These are phyloP conservation scores for Solanum hybrid DNA, from an alignment of 305 asterid genomes.

Conservation along the genomic window DNA sequence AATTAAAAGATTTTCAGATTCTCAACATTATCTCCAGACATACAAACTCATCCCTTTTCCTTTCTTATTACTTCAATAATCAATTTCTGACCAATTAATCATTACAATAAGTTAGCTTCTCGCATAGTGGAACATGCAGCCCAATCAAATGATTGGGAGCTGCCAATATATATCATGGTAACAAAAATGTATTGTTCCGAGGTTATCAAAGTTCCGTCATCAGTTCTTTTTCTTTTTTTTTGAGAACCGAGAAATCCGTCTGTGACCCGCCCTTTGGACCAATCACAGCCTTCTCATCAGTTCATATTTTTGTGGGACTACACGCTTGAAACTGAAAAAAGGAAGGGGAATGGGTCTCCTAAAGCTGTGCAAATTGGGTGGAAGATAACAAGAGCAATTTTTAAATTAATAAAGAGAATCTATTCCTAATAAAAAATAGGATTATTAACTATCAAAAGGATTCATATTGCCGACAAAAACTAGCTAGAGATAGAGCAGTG, in stretches of 20 bases:
- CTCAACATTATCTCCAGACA: neutral
- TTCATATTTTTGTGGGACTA: neutral
- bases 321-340: neutral
- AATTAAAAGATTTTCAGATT: neutral
- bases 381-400: neutral
- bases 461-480: neutral
- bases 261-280: too few species aligned
- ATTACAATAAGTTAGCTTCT: neutral
- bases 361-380: neutral
- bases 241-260: too few species aligned
- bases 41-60: neutral
- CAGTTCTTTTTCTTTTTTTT: too few species aligned
- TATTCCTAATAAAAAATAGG: neutral
- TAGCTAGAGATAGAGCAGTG: neutral
- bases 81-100: neutral
- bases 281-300: too few species aligned
- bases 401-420: neutral
- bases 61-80: neutral
- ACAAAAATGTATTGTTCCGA: neutral
- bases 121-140: neutral
- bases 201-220: neutral
- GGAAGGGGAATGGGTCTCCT: neutral
- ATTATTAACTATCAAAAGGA: neutral
- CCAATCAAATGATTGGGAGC: neutral
- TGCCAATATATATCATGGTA: neutral